Evolutionary conservation across 2,329 filamentous ascomycete species (phyloP).

Genomic region (Beauveria asiatica): DNA sequence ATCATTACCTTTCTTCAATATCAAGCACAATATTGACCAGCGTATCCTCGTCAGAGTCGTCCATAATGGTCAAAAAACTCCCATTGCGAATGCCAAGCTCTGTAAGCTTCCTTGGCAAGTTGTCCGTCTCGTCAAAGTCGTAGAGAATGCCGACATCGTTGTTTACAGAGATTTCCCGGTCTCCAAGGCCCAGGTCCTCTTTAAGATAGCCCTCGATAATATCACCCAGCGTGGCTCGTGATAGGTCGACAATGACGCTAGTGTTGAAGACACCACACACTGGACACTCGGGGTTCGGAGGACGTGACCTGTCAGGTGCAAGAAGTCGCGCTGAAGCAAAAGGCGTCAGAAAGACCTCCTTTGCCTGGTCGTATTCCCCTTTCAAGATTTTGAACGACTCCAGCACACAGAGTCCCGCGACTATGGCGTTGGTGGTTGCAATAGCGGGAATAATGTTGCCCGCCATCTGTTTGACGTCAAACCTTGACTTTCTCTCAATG

Average conservation of each 20-base stretch:
- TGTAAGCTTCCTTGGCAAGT: slow-evolving; percentile 67
- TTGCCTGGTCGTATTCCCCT: slow-evolving; percentile 60
- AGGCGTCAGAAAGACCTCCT: slow-evolving; percentile 77
- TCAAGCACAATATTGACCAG: slow-evolving; percentile 74
- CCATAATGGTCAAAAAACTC: slow-evolving; percentile 75
- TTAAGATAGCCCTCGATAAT: slow-evolving; percentile 69
- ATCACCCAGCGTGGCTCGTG: slow-evolving; percentile 66
- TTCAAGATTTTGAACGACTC: slow-evolving; percentile 86
- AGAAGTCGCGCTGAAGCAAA: slow-evolving; percentile 50
- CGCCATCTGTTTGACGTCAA: slow-evolving; percentile 98
- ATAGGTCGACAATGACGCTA: slow-evolving; percentile 58
- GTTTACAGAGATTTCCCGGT: slow-evolving; percentile 69
- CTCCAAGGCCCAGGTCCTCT: slow-evolving; percentile 63
- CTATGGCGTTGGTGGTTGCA: slow-evolving; percentile 95
- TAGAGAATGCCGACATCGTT: slow-evolving; percentile 73
- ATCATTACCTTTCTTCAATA: slow-evolving; percentile 52
- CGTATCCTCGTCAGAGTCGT: slow-evolving; percentile 65
- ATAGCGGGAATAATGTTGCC: slow-evolving; percentile 99
- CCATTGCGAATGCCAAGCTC: slow-evolving; percentile 70
- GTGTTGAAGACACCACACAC: slow-evolving; percentile 71
- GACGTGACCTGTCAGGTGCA: slow-evolving; percentile 45
- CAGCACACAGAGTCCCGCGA: slow-evolving; percentile 83
- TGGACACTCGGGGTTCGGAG: slow-evolving; percentile 73
- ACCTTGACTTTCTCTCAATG: slow-evolving; percentile 81
- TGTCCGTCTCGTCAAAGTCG: slow-evolving; percentile 81